Conservation (phyloP, 164 flowering plant species). For the Umbellularia californica region DNA sequence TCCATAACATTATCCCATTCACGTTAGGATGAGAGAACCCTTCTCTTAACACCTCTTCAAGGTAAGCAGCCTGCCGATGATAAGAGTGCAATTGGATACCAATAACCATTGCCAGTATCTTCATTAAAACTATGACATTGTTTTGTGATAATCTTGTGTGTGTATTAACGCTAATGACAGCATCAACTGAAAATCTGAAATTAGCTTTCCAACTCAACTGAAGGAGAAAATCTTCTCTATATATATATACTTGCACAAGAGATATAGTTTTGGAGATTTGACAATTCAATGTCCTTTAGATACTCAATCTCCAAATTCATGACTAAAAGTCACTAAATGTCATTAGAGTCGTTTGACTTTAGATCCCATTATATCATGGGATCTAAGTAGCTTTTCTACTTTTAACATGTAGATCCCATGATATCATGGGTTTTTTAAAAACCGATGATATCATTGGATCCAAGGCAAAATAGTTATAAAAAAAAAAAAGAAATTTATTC, state of each 20-base stretch:
- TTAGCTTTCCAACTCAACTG: background rate
- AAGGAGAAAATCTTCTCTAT: background rate
- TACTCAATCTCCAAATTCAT: too few species aligned
- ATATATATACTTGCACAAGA: background rate
- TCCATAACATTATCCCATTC: constrained; percentile 64
- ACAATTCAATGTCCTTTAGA: too few species aligned
- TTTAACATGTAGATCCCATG: too few species aligned
- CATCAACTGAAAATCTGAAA: background rate
- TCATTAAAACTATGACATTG: background rate
- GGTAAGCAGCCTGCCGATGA: constrained; percentile 33
- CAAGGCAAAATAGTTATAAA: too few species aligned
- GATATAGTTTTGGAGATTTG: too few species aligned
- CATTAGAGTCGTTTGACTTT: too few species aligned
- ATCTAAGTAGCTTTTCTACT: too few species aligned
- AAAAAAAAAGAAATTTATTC: too few species aligned
- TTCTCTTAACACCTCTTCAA: constrained; percentile 63
- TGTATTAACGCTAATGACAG: background rate
- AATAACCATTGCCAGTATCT: background rate
- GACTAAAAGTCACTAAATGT: too few species aligned
- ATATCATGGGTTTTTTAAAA: too few species aligned
- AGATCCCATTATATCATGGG: too few species aligned
- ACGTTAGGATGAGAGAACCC: constrained; percentile 52
- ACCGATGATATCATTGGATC: too few species aligned
- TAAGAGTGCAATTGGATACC: background rate
- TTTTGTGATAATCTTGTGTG: background rate